Percentiles rank a stretch among this genome's conserved stretches.
These are phyloP conservation scores for Fusarium sp. DNA, from an alignment of 2,329 filamentous ascomycete genomes.

Conservation along the genomic window DNA sequence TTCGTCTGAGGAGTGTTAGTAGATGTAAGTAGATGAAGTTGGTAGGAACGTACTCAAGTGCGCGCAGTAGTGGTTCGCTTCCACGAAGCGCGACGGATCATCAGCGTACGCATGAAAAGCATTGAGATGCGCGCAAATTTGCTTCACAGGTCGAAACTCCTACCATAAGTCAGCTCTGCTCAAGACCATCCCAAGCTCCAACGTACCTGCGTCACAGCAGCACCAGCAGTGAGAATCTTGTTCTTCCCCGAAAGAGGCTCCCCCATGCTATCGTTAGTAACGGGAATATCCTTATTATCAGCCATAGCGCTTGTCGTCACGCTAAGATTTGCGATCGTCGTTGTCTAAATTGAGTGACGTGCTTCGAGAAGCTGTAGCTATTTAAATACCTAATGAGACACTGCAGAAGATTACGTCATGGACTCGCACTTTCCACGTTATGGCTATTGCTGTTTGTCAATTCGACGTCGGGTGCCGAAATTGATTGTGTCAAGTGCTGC, in stretches of 20 bases:
- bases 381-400: background rate
- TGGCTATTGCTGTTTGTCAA: background rate
- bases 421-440: background rate
- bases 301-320: slow-evolving; percentile 12
- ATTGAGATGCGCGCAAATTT: slow-evolving; percentile 84
- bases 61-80: slow-evolving; percentile 87
- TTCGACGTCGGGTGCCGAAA: background rate
- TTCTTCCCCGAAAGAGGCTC: slow-evolving; percentile 65
- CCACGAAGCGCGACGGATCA: slow-evolving; percentile 75
- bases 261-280: slow-evolving; percentile 52
- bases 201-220: slow-evolving; percentile 65
- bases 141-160: slow-evolving; percentile 77
- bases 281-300: slow-evolving; percentile 8
- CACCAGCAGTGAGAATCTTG: slow-evolving; percentile 70
- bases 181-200: accelerated
- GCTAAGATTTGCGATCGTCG: slow-evolving; percentile 20
- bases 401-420: slow-evolving; percentile 29
- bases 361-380: background rate
- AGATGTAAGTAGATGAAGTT: slow-evolving; percentile 41
- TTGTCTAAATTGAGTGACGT: background rate
- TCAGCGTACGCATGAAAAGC: slow-evolving; percentile 88
- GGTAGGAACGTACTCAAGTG: slow-evolving; percentile 65
- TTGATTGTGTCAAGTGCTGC: background rate
- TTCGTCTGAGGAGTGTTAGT: slow-evolving; percentile 51
- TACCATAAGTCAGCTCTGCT: slow-evolving; percentile 41